Percentiles rank a stretch among this genome's conserved stretches.
These are phyloP conservation scores for Mycena sanguinolenta DNA, from an alignment of 768 basidiomycete species.

Conservation along the genomic window DNA sequence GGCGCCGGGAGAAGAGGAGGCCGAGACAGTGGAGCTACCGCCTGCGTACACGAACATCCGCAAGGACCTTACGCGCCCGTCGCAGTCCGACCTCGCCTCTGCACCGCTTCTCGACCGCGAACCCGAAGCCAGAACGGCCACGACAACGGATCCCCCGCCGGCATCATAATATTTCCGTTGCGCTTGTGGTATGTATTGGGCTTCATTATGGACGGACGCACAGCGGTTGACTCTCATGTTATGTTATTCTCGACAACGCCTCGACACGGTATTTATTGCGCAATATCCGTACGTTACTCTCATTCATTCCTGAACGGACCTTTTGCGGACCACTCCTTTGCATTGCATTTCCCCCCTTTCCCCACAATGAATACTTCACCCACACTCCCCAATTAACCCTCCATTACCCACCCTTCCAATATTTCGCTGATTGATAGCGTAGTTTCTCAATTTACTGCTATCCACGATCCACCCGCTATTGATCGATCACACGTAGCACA, in stretches of 20 bases:
- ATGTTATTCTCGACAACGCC: slow-evolving; percentile 5
- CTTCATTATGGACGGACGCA: slow-evolving; percentile 12
- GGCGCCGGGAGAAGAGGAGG: slow-evolving; percentile 52
- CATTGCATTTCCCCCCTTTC: not conserved
- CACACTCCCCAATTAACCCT: not conserved
- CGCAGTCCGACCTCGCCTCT: not conserved
- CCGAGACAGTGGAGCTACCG: slow-evolving; percentile 86
- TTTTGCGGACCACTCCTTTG: slow-evolving; percentile 14
- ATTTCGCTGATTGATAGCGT: not conserved
- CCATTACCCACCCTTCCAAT: not conserved
- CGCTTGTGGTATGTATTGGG: slow-evolving; percentile 21
- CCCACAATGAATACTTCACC: not conserved
- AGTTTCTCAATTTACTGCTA: slow-evolving; percentile 5
- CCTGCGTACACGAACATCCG: slow-evolving; percentile 84
- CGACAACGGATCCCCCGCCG: not conserved
- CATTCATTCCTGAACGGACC: slow-evolving; percentile 9
- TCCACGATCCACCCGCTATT: slow-evolving; percentile 6
- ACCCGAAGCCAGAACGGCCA: not conserved
- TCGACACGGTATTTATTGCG: slow-evolving; percentile 29
- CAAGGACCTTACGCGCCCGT: slow-evolving; percentile 32
- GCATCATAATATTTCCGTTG: not conserved
- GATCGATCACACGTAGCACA: slow-evolving; percentile 4
- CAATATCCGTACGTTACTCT: slow-evolving; percentile 21
- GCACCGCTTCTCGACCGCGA: not conserved
- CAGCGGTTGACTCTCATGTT: slow-evolving; percentile 20